Percentiles rank a stretch among this genome's conserved stretches.
These are phyloP conservation scores for Aspergillus chevalieri DNA, from an alignment of 2,329 filamentous ascomycete species.

Conservation along the genomic window DNA sequence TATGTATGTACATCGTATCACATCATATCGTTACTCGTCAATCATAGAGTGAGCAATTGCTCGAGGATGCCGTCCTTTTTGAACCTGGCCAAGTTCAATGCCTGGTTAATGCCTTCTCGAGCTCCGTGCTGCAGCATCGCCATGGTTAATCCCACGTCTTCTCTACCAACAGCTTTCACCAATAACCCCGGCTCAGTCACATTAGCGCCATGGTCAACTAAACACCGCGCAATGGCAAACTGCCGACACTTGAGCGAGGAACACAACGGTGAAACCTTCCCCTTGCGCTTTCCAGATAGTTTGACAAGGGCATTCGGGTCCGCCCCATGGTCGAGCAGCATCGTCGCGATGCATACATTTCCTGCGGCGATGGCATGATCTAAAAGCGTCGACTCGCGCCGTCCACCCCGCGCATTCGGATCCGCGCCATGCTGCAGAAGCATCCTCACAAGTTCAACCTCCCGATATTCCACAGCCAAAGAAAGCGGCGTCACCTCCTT, in stretches of 20 bases:
- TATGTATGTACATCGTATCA: no score
- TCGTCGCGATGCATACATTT: neutral
- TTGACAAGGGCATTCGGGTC: neutral
- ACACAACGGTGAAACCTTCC: neutral
- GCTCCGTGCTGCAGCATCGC: neutral
- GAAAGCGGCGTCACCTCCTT: neutral
- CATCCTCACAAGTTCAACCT: neutral
- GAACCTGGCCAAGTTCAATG: neutral
- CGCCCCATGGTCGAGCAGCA: neutral
- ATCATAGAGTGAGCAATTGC: no score
- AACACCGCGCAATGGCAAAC: neutral
- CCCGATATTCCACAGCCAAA: neutral
- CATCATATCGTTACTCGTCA: no score
- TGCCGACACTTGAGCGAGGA: neutral
- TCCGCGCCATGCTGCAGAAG: neutral
- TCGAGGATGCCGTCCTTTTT: neutral
- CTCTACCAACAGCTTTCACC: neutral
- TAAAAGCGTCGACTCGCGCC: neutral
- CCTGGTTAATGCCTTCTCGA: neutral
- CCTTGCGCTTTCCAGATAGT: neutral
- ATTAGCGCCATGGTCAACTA: neutral
- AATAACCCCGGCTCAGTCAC: neutral
- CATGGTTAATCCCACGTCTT: neutral
- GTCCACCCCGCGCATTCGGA: neutral
- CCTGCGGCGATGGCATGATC: neutral